These are phyloP conservation scores for Poa annua DNA, from an alignment of 176 grass and related monocot genomes.

Conservation along the genomic window DNA sequence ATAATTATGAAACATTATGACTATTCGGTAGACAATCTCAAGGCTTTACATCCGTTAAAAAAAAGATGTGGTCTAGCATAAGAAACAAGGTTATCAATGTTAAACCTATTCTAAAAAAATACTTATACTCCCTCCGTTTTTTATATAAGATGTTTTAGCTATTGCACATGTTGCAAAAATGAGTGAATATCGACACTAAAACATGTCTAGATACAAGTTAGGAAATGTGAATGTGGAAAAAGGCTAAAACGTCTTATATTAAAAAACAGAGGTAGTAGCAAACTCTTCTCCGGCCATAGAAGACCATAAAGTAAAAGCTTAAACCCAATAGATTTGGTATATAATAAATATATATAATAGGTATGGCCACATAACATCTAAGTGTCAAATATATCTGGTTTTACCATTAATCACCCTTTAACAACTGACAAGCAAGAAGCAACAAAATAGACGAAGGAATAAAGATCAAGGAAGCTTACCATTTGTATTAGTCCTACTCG, in stretches of 20 bases:
- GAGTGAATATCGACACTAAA: too few species aligned
- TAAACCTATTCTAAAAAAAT: not conserved
- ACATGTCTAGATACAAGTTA: too few species aligned
- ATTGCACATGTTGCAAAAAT: too few species aligned
- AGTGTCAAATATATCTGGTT: not conserved
- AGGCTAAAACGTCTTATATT: too few species aligned
- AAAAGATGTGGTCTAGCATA: not conserved
- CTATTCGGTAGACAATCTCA: slow-evolving; percentile 3
- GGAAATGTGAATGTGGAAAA: too few species aligned
- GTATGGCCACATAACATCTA: not conserved
- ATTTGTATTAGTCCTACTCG: slow-evolving; percentile 97
- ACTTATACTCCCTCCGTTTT: too few species aligned
- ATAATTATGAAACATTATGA: not conserved
- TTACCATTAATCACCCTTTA: slow-evolving; percentile 6
- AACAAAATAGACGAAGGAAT: not conserved
- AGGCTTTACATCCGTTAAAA: not conserved
- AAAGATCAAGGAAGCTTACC: slow-evolving; percentile 51
- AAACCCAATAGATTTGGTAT: not conserved
- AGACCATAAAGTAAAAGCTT: slow-evolving; percentile 20
- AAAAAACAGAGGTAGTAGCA: too few species aligned
- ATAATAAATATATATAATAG: not conserved
- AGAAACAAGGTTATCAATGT: not conserved
- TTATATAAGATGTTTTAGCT: too few species aligned
- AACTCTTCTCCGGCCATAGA: not conserved
- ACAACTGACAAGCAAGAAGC: slow-evolving; percentile 3